phyloP scores from a whole-genome alignment of 768 basidiomycete genomes.

The Mycena amicta region DNA sequence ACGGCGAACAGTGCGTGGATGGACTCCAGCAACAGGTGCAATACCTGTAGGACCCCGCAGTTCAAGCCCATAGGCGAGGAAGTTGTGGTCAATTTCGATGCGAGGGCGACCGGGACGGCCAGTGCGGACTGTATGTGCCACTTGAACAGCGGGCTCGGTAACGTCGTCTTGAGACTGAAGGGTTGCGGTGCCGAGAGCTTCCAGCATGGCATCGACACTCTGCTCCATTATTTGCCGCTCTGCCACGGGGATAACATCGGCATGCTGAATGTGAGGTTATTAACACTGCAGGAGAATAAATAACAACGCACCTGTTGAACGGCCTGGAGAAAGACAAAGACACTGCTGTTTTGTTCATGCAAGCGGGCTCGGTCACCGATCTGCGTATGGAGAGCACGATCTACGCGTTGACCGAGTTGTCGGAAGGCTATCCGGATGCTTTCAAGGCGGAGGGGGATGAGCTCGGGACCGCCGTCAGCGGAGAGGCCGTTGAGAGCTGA shows the following conservation, averaged over 20 bases:
- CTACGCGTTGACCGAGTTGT: conserved; percentile 17
- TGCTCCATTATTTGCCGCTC: conserved; percentile 16
- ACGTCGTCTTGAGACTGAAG: conserved; percentile 13
- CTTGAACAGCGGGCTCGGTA: background rate
- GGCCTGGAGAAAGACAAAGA: background rate
- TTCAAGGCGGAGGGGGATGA: conserved; percentile 11
- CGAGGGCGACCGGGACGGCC: conserved; percentile 28
- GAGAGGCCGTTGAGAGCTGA: too few relatives aligned
- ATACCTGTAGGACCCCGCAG: conserved; percentile 25
- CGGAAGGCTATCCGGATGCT: conserved; percentile 25
- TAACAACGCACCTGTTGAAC: conserved; percentile 2
- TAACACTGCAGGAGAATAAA: background rate
- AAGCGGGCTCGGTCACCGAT: conserved; percentile 5
- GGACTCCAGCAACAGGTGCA: conserved; percentile 22
- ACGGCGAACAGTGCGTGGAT: conserved; percentile 25
- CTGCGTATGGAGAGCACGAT: conserved; percentile 14
- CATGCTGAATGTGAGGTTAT: background rate
- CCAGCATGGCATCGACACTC: conserved; percentile 14
- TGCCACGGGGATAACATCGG: conserved; percentile 3
- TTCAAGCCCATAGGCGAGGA: conserved; percentile 25
- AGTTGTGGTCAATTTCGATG: conserved; percentile 25
- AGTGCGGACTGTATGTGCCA: conserved; percentile 5
- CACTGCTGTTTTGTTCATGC: conserved; percentile 1
- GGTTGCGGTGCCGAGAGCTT: conserved; percentile 8
- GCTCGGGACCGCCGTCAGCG: background rate